phyloP scores from a whole-genome alignment of 352 stramenopile species.

The Phytophthora boehmeriae region DNA sequence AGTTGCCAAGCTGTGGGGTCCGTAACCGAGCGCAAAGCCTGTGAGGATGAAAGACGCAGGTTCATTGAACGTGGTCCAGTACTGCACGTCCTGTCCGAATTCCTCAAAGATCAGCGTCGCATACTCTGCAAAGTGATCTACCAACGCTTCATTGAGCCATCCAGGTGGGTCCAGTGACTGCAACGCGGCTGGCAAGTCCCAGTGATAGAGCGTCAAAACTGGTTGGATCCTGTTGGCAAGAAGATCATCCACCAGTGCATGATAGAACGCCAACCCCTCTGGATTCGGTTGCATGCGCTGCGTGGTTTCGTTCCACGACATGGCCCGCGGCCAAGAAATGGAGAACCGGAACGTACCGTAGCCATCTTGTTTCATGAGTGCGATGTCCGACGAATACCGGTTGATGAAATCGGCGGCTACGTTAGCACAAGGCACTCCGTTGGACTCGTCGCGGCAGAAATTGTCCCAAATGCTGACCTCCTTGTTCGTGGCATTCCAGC shows the following conservation, averaged over 20 bases:
- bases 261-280: constrained; percentile 94
- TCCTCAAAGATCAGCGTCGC: constrained; percentile 89
- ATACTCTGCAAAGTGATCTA: constrained; percentile 84
- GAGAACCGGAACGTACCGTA: constrained; percentile 91
- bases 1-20: constrained; percentile 43
- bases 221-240: constrained; percentile 79
- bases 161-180: constrained; percentile 81
- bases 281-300: constrained; percentile 66
- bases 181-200: constrained; percentile 91
- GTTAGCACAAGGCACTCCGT: constrained; percentile 83
- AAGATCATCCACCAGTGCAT: constrained; percentile 88
- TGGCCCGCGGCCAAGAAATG: constrained; percentile 89
- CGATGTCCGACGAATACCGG: constrained; percentile 89
- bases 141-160: constrained; percentile 61
- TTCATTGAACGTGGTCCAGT: constrained; percentile 96
- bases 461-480: constrained; percentile 93
- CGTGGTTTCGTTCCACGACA: constrained; percentile 71
- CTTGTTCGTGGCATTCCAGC: constrained; percentile 80
- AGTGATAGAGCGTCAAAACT: constrained; percentile 95
- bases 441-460: constrained; percentile 72
- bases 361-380: constrained; percentile 90
- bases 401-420: constrained; percentile 94
- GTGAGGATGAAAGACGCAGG: constrained; percentile 83
- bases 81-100: constrained; percentile 91
- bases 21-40: constrained; percentile 82